These are phyloP conservation scores for Zancudomyces culisetae DNA, from an alignment of 371 early-diverging fungal species.

Conservation along the genomic window DNA sequence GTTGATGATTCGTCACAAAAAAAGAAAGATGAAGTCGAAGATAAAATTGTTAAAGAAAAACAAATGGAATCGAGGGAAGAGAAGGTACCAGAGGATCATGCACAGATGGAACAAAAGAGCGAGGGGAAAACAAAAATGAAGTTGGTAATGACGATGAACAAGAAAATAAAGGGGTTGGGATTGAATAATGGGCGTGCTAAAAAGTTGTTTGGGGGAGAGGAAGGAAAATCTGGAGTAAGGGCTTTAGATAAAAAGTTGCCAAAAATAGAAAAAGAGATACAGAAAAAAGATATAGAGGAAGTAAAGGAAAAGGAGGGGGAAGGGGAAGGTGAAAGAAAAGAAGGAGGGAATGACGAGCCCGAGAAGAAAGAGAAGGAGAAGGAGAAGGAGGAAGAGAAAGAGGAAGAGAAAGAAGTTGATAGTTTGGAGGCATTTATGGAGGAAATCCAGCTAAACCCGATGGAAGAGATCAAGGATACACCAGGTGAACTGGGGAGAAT, in stretches of 20 bases:
- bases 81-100: neutral
- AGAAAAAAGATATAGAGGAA: neutral
- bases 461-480: slow-evolving; percentile 25
- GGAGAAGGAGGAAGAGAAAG: neutral
- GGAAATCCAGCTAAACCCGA: slow-evolving; percentile 25
- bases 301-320: neutral
- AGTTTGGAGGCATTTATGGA: slow-evolving; percentile 30
- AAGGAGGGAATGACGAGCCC: neutral
- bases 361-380: neutral
- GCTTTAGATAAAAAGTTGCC: neutral
- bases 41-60: neutral
- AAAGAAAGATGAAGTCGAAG: neutral
- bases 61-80: neutral
- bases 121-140: neutral
- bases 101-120: neutral
- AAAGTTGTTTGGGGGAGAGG: too few relatives aligned
- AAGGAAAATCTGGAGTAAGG: too few relatives aligned
- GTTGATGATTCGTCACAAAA: too few relatives aligned
- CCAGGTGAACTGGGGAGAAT: slow-evolving; percentile 11
- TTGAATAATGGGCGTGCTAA: too few relatives aligned
- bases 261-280: neutral
- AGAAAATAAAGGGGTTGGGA: neutral
- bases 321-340: neutral
- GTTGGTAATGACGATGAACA: neutral
- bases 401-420: slow-evolving; percentile 10